Evolutionary conservation across 352 stramenopile genomes (phyloP).

Genomic region (Phytophthora palmivora): DNA sequence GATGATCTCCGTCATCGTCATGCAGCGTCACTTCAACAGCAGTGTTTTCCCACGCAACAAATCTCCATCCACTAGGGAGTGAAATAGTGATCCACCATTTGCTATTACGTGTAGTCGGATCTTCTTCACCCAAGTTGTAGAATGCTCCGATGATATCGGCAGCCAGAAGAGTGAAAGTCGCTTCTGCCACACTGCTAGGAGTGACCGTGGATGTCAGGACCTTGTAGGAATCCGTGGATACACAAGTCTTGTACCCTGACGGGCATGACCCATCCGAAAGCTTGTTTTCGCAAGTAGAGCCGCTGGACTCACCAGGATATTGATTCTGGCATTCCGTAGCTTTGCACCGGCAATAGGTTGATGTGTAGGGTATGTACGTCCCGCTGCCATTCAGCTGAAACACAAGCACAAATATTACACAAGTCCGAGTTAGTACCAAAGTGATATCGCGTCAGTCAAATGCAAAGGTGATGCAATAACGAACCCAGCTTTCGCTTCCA

Average conservation of each 20-base stretch:
- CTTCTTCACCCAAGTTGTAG: constrained; percentile 67
- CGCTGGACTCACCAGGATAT: constrained; percentile 51
- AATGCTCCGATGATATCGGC: constrained; percentile 76
- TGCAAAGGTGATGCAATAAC: constrained; percentile 4
- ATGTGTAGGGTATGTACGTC: constrained; percentile 52
- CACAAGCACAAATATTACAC: constrained; percentile 5
- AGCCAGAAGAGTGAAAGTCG: constrained; percentile 75
- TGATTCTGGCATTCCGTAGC: constrained; percentile 75
- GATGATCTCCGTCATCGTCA: constrained; percentile 29
- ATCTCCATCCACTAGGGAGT: constrained; percentile 69
- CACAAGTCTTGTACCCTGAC: constrained; percentile 66
- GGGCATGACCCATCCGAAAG: constrained; percentile 60
- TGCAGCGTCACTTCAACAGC: constrained; percentile 54
- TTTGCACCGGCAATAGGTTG: constrained; percentile 75
- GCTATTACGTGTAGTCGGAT: constrained; percentile 47
- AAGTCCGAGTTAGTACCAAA: constrained; percentile 6
- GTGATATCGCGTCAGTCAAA: background rate
- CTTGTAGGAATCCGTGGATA: constrained; percentile 82
- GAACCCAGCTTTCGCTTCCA: constrained; percentile 25
- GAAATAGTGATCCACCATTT: constrained; percentile 83
- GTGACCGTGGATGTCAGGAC: constrained; percentile 59
- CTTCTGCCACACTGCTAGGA: constrained; percentile 69
- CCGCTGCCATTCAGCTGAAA: constrained; percentile 24
- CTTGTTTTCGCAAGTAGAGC: constrained; percentile 55
- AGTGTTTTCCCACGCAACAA: constrained; percentile 73